Evolutionary conservation across 805 yeast genomes (phyloP).

Genomic region (Komagataella pastoris): DNA sequence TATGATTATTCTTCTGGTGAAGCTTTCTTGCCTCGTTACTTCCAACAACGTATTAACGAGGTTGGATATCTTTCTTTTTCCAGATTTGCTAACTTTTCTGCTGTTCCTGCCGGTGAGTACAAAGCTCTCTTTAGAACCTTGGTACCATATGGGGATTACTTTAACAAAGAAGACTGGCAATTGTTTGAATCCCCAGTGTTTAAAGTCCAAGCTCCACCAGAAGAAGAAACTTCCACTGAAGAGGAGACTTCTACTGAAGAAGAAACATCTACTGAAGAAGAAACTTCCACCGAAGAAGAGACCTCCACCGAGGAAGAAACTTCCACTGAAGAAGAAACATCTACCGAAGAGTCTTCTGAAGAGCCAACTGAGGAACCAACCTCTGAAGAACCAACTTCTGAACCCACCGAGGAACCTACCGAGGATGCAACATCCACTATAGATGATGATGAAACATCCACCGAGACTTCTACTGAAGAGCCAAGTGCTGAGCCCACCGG

Average conservation of each 20-base stretch:
- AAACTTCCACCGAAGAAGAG: not conserved
- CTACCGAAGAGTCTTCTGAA: not conserved
- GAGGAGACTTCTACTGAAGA: not conserved
- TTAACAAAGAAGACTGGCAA: constrained; percentile 4
- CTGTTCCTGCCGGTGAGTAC: constrained; percentile 4
- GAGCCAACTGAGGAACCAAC: not conserved
- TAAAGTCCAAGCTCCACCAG: not conserved
- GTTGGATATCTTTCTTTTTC: constrained; percentile 1
- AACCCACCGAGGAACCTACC: not conserved
- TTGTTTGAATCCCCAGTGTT: constrained; percentile 4
- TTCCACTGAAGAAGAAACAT: not conserved
- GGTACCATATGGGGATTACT: constrained; percentile 4
- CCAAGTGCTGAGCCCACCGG: not conserved
- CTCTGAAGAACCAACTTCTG: not conserved
- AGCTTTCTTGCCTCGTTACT: not conserved
- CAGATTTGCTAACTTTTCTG: constrained; percentile 1
- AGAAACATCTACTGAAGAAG: too few species aligned
- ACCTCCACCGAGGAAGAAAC: not conserved
- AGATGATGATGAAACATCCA: not conserved
- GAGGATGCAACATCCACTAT: not conserved
- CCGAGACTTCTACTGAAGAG: not conserved
- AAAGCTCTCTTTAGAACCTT: constrained; percentile 3
- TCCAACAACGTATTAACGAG: not conserved
- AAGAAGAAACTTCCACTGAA: not conserved
- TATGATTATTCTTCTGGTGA: not conserved